Evolutionary conservation across 306 rosid genomes (phyloP), one percentile per base, ranked within the genome.

Genomic region (Ziziphus jujuba): DNA sequence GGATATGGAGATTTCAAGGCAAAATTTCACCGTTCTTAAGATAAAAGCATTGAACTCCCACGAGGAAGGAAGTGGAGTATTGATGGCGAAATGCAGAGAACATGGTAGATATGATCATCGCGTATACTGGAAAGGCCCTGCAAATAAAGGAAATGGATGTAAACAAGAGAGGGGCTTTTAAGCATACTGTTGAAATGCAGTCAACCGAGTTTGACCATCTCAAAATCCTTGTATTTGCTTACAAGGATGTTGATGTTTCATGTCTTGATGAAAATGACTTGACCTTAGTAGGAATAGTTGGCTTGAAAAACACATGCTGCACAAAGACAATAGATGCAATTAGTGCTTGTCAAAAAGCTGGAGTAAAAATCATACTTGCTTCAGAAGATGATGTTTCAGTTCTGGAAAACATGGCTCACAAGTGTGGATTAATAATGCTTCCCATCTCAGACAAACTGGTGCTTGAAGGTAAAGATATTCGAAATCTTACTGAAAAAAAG

Each of bases 121-220:
- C n/a, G n/a, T n/a, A 6, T 54, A 71, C 17, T 38, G 53, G 61
- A 61, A 43, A 50, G 75, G 75, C 7, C 75, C 75, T 51, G 69
- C 69, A 24, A 0, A 28, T 9, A 53, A 52, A 23, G 44, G 43
- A 2, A 15, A 61, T 71, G 22, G 43, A 61, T n/a, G 69, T 52
- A 51, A 33, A 53, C 1, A 40, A 71, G 34, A 38, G 36, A 43
- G 9, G 14, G 59, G 34, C 10, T 43, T 40, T 71, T 16, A 2
- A 53, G 13, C 25, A 28, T 17, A 13, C 0, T 25, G 19, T 43
- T 10, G 24, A 45, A 23, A 61, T 61, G 62, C 22, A 24, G 67
- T 31, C 15, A n/a, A n/a, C n/a, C n/a, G n/a, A n/a, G n/a, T n/a
- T n/a, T 14, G 23, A 61, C 25, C 45, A 55, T 62, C 48, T 71